phyloP scores from a whole-genome alignment of 2,329 filamentous ascomycete genomes.

The Diaporthe ampelina region DNA sequence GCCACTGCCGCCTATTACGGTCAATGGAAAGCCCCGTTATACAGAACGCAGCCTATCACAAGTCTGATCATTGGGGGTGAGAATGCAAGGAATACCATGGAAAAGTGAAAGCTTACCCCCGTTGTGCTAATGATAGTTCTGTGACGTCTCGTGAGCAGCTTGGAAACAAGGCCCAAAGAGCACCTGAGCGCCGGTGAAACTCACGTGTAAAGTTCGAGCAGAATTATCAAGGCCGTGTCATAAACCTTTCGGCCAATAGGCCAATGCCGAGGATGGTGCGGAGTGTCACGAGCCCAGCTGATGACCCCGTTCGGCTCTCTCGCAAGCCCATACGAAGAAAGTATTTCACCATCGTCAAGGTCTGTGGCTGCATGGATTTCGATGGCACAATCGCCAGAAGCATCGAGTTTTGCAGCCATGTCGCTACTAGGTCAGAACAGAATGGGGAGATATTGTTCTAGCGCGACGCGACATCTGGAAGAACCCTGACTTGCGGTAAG shows the following conservation, averaged over 20 bases:
- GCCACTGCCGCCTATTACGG: conserved; percentile 41
- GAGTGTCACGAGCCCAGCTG: neutral
- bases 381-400: neutral
- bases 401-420: neutral
- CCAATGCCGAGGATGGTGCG: conserved; percentile 24
- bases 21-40: neutral
- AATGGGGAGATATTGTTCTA: neutral
- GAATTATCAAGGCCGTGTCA: conserved; percentile 19
- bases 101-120: conserved; percentile 34
- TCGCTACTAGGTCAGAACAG: neutral
- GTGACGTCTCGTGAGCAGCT: neutral
- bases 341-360: neutral
- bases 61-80: too few relatives aligned
- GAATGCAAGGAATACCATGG: neutral
- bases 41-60: too few relatives aligned
- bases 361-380: neutral
- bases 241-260: conserved; percentile 16
- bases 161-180: rapidly evolving
- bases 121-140: conserved; percentile 44
- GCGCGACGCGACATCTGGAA: neutral
- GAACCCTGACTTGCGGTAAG: neutral
- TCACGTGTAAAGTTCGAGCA: conserved; percentile 33
- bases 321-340: conserved; percentile 15
- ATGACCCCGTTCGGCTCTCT: conserved; percentile 10
- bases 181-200: neutral